A percentile compares a stretch with the other conserved stretches of the same genome.
These are phyloP conservation scores for sweet orange (Citrus sinensis) DNA, from an alignment of 345 rosid genomes.

Conservation along the genomic window DVS_A1.0 CM039163.1:3504501-3505000, in stretches of 20 bases:
- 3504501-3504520: background rate
- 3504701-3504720: background rate
- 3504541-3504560: background rate
- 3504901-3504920: slow-evolving; percentile 62
- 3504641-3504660: background rate
- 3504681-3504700: background rate
- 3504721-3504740: background rate
- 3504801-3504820: slow-evolving; percentile 17
- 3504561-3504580: background rate
- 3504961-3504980: slow-evolving; percentile 46
- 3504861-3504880: slow-evolving; percentile 42
- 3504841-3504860: slow-evolving; percentile 54
- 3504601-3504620: background rate
- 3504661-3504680: background rate
- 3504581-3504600: background rate
- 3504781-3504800: background rate
- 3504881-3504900: slow-evolving; percentile 62
- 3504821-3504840: slow-evolving; percentile 53
- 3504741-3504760: background rate
- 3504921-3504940: slow-evolving; percentile 57
- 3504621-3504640: background rate
- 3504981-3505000: slow-evolving; percentile 66
- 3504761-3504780: slow-evolving; percentile 8
- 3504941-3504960: slow-evolving; percentile 55
- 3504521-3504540: background rate